Percentiles rank a stretch among this genome's conserved stretches.
Evolutionary conservation across 306 rosid genomes (phyloP).

Genomic region (Luffa aegyptiaca): DNA sequence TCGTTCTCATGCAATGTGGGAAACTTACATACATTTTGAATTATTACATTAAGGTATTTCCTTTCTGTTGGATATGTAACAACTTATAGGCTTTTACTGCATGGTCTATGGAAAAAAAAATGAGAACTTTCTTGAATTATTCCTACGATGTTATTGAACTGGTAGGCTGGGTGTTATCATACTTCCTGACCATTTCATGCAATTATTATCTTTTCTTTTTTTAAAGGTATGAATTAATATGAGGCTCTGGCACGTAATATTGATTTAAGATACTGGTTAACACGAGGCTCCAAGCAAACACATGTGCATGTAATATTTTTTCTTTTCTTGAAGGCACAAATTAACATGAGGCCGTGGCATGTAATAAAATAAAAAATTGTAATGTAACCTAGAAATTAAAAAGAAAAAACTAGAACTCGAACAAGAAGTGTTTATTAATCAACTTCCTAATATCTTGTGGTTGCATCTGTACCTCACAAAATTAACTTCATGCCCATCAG

Average conservation of each 20-base stretch:
- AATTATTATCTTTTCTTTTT: background rate
- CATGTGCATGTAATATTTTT: background rate
- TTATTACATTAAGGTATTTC: background rate
- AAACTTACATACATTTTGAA: conserved; percentile 3
- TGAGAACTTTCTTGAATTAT: no score
- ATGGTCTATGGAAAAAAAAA: background rate
- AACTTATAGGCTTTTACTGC: background rate
- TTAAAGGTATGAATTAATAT: background rate
- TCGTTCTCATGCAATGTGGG: background rate
- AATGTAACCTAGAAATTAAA: background rate
- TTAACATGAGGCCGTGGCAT: background rate
- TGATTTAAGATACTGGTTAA: background rate
- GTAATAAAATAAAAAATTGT: background rate
- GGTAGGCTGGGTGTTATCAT: background rate
- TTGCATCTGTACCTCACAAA: conserved; percentile 25
- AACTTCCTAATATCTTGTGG: background rate
- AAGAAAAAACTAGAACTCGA: background rate
- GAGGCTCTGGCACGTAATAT: background rate
- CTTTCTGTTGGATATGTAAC: background rate
- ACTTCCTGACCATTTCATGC: background rate
- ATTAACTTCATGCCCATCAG: conserved; percentile 45
- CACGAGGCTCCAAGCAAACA: background rate
- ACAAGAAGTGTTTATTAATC: background rate
- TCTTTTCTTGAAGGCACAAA: background rate
- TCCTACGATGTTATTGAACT: background rate